phyloP scores from a whole-genome alignment of 495 filamentous ascomycete species.

The Letharia lupina region DNA sequence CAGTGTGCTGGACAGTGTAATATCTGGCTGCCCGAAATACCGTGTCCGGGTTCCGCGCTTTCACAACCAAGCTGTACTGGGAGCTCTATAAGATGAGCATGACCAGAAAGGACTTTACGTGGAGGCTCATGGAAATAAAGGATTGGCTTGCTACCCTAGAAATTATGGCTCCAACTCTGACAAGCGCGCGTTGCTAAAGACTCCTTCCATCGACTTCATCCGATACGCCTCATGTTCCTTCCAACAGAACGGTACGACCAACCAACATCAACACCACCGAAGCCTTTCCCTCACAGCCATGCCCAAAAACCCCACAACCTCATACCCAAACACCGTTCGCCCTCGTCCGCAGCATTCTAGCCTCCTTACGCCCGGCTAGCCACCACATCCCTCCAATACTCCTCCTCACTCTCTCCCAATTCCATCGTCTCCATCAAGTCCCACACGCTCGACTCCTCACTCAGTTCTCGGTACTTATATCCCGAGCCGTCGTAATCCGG shows the following conservation, averaged over 20 bases:
- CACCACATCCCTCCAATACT: neutral
- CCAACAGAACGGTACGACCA: neutral
- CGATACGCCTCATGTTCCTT: neutral
- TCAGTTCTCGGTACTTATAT: neutral
- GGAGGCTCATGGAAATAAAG: no score
- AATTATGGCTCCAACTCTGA: neutral
- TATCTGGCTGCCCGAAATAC: no score
- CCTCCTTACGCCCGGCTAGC: neutral
- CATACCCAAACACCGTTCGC: constrained; percentile 10
- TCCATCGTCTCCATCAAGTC: neutral
- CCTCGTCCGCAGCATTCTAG: neutral
- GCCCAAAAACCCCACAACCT: constrained; percentile 12
- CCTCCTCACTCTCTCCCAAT: neutral
- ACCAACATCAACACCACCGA: neutral
- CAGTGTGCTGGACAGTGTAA: no score
- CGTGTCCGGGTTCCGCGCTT: no score
- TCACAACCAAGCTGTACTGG: no score
- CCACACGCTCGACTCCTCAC: neutral
- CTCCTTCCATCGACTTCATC: neutral
- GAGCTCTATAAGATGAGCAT: no score
- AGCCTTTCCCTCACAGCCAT: constrained; percentile 15
- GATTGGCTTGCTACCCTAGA: neutral
- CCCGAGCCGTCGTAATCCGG: neutral
- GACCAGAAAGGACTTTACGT: no score
- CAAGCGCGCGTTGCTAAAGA: neutral